Evolutionary conservation across 2,329 filamentous ascomycete genomes (phyloP), one percentile per base, ranked within the genome.

Genomic region (Claviceps sorghi): DNA sequence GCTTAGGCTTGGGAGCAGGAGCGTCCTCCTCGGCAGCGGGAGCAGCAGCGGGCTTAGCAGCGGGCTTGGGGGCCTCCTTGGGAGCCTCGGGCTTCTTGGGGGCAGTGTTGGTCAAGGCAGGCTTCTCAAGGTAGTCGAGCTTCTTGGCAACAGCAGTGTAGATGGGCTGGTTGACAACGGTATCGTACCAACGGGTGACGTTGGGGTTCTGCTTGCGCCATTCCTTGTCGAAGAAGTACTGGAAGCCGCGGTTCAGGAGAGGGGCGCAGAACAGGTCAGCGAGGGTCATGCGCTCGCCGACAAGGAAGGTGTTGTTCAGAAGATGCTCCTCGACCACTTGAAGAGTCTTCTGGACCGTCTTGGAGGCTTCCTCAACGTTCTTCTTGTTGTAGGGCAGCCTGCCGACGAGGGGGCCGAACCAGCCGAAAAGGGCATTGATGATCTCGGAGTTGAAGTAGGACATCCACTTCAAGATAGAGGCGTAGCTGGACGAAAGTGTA

Each of bases 401-500:
- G 68, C 93, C 93, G 62, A 88, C 69, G 61, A 97, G 83, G 61
- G 93, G 93, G 61, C 79, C 79, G 82, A 86, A 93, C 88, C 88
- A 96, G 68, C 71, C 77, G 72, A 77, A 83, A 60, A 97, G 73
- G 59, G 73, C 69, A 58, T 80, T 70, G 61, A 95, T 78, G 65
- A 96, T 69, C 78, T 98, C 91, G 55, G 74, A 70, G 83, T 97
- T 98, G 81, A 85, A 86, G 75, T 84, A 97, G 60, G 91, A 97
- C 84, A 96, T 83, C 93, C 93, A 98, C 74, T 86, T 88, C 69
- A 98, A 79, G 72, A 98, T 98, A 62, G 90, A 90, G 64, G 93
- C 93, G 73, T 97, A 91, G 70, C 79, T 82, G 19, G 15, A 30
- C 17, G 17, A 29, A 26, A 46, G 57, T 68, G 66, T 58, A 50